Evolutionary conservation across 2,329 filamentous ascomycete species (phyloP).

Genomic region (Cladosporium sp.): DNA sequence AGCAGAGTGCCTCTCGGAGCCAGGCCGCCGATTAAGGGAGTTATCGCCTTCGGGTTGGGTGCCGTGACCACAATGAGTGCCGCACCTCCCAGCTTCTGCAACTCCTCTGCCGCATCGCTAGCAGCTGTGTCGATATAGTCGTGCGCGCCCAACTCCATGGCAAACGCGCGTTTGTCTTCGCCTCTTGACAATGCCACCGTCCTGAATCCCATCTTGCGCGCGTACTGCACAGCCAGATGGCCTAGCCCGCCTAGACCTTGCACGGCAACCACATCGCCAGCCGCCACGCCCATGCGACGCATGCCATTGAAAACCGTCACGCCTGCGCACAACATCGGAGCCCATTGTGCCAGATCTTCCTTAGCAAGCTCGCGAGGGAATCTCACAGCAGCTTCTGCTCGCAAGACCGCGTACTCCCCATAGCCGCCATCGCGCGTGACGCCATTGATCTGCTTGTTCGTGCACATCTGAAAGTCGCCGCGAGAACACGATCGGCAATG

Average conservation of each 20-base stretch:
- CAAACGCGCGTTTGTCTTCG: constrained; percentile 55
- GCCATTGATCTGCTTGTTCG: constrained; percentile 65
- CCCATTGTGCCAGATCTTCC: constrained; percentile 47
- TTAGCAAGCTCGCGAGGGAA: constrained; percentile 40
- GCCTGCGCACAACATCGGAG: constrained; percentile 52
- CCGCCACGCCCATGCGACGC: constrained; percentile 49
- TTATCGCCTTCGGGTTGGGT: constrained; percentile 60
- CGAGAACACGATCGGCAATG: constrained; percentile 65
- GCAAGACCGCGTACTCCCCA: constrained; percentile 61
- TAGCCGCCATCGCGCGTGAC: constrained; percentile 67
- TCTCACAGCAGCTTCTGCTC: constrained; percentile 61
- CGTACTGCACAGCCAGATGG: constrained; percentile 57
- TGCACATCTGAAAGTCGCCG: constrained; percentile 69
- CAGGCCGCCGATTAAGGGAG: constrained; percentile 57
- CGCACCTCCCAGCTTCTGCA: constrained; percentile 63
- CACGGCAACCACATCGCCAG: constrained; percentile 53
- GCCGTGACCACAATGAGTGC: constrained; percentile 64
- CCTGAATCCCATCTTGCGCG: constrained; percentile 54
- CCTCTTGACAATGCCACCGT: constrained; percentile 56
- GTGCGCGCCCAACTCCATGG: constrained; percentile 57
- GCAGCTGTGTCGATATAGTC: constrained; percentile 59
- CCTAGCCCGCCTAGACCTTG: constrained; percentile 54
- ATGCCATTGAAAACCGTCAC: constrained; percentile 58
- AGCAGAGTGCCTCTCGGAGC: constrained; percentile 60
- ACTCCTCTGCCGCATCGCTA: constrained; percentile 51